Evolutionary conservation across 2,329 filamentous ascomycete genomes (phyloP), one percentile per base, ranked within the genome.

Genomic region (Penicillium sp.): DNA sequence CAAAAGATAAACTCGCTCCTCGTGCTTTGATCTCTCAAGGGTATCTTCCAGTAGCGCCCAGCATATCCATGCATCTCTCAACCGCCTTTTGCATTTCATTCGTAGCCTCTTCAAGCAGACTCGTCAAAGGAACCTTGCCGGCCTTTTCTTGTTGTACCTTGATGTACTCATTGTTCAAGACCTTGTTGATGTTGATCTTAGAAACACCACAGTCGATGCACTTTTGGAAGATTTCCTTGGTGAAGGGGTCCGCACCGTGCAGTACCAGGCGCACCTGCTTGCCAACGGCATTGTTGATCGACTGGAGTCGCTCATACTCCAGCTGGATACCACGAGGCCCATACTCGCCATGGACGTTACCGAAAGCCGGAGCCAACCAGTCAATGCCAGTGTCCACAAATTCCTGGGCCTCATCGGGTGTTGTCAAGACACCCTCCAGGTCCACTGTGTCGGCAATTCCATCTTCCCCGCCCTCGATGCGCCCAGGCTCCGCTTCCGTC

Each of bases 301-400:
- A 74, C 44, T 77, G 72, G 60, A 87, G 72, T 61, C 83, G 76
- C 22, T 83, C 85, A 72, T 86, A 89, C 70, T 90, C 88, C 19
- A 90, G 75, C 72, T 83, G 80, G 26, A 88, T 86, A 0, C 89
- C 89, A 17, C 85, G 78, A 0, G 86, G 83, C 0, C 89, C 89
- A 75, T 92, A 92, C 68, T 88, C 86, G 6, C 90, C 90, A 76
- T 92, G 90, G 49, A 92, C 87, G 70, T 92, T 92, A 3, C 90
- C 90, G 77, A 92, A 91, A 0, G 89, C 89, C 0, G 90, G 90
- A 2, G 90, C 90, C 15, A 93, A 79, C 79, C 89, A 89, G 70
- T 92, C 88, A 70, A 92, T 90, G 0, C 89, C 90, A 12, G 89
- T 90, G 2, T 81, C 83, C 4, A 91, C 84, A 69, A 93, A 92